These are phyloP conservation scores for Nitzschia sp. DNA, from an alignment of 108 stramenopile genomes.

Conservation along the genomic window DNA sequence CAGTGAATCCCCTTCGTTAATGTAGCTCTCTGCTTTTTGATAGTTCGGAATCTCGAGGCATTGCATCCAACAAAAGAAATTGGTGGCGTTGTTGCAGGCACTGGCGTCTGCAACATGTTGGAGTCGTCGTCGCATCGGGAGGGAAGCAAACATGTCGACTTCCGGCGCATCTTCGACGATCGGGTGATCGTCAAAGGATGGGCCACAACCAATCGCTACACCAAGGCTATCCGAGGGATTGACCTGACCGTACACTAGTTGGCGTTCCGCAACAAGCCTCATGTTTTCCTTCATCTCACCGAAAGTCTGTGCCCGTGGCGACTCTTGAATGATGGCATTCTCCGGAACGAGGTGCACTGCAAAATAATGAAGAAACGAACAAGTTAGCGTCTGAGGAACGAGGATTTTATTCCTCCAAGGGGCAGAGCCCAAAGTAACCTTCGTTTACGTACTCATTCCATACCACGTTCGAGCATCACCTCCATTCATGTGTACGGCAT, in stretches of 20 bases:
- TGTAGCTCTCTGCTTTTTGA: constrained; percentile 42
- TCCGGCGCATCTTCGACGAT: neutral
- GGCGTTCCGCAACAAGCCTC: neutral
- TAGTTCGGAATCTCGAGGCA: constrained; percentile 74
- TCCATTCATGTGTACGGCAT: constrained; percentile 56
- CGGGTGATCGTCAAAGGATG: neutral
- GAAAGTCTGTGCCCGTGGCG: constrained; percentile 28
- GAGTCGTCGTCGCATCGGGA: constrained; percentile 41
- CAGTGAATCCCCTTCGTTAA: constrained; percentile 64
- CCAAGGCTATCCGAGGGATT: neutral
- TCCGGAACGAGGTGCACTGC: constrained; percentile 67
- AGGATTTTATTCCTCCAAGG: too few species aligned
- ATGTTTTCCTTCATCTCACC: constrained; percentile 39
- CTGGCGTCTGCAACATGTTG: constrained; percentile 54
- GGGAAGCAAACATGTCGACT: neutral
- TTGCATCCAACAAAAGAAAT: constrained; percentile 84
- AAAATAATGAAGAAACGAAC: too few species aligned
- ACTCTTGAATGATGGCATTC: constrained; percentile 40
- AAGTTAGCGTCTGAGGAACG: too few species aligned
- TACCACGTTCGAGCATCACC: constrained; percentile 61
- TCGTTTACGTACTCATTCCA: constrained; percentile 54
- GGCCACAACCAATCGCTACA: constrained; percentile 53
- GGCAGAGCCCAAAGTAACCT: too few species aligned
- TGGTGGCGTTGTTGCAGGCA: constrained; percentile 74
- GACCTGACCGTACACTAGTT: neutral